Evolutionary conservation across 441 rosid genomes (phyloP), one percentile per base, ranked within the genome.

Genomic region (Bruguiera hainesii): DNA sequence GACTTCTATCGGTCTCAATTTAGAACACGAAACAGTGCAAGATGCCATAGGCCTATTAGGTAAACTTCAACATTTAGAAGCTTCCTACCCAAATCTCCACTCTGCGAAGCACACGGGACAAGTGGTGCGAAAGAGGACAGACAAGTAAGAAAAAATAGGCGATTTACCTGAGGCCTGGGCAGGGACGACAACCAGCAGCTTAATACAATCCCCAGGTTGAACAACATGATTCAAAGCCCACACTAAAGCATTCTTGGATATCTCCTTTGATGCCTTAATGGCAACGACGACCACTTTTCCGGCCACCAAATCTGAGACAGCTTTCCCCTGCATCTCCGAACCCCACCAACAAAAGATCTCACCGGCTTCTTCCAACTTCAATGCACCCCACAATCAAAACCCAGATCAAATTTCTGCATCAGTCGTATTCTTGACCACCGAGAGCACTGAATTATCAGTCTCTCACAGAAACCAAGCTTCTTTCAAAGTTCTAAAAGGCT

Each of bases 221-320:
- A 84, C 97, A 77, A 95, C 91, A 81, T 95, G 98, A 77, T 96
- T 92, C 89, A 95, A 79, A 76, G 99, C 95, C 99, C 99, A 95
- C 46, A 81, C 84, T 75, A 95, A 70, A 46, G 95, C 99, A 58
- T 79, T 81, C 74, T 82, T 92, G 6, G 97, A 82, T 61, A 92
- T 86, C 81, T 95, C 98, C 76, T 83, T 89, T 4, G 98, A 86
- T 9, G 89, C 96, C 86, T 90, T 95, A 63, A 92, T 91, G 60
- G 96, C 99, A 52, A 95, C 96, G 64, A 95, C 89, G 69, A 95
- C 97, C 80, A 88, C 84, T 72, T 89, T 88, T 56, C 96, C 79
- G 5, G 42, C 68, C 23, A 33, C 84, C 49, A 58, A 78, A 79
- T 82, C 85, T 39, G 81, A 77, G 52, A 66, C 71, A 23, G 79